Conservation (phyloP, 176 grass and related monocot species). For the Carex pumila region DNA sequence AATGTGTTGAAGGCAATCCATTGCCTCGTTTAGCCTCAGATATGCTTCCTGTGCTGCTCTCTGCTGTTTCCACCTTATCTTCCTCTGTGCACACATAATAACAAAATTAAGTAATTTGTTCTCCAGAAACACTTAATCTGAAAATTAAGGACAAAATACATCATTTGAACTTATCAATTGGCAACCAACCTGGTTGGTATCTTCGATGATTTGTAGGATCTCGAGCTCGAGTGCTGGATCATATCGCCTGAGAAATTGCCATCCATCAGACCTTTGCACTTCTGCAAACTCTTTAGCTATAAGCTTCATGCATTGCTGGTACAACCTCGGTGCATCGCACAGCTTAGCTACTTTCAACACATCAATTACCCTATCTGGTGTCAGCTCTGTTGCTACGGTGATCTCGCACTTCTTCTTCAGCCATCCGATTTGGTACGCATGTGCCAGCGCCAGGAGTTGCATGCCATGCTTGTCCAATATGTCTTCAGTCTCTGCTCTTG, state of each 20-base stretch:
- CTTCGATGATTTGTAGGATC: constrained; percentile 50
- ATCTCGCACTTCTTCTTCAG: constrained; percentile 58
- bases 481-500: constrained; percentile 15
- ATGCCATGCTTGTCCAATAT: constrained; percentile 36
- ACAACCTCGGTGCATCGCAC: constrained; percentile 70
- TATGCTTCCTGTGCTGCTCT: constrained; percentile 34
- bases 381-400: constrained; percentile 40
- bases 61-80: constrained; percentile 38
- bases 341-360: constrained; percentile 68
- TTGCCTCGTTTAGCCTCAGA: constrained; percentile 50
- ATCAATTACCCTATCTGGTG: constrained; percentile 44
- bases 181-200: constrained; percentile 28
- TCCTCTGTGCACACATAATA: constrained; percentile 17
- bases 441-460: constrained; percentile 70
- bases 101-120: neutral
- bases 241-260: constrained; percentile 59
- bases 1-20: constrained; percentile 53
- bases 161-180: too few relatives aligned
- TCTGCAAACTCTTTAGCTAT: constrained; percentile 40
- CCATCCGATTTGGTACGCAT: constrained; percentile 71
- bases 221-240: constrained; percentile 58
- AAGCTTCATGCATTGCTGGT: constrained; percentile 51
- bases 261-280: constrained; percentile 57
- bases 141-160: too few relatives aligned
- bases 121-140: neutral